Percentiles rank a stretch among this genome's conserved stretches.
phyloP scores from a whole-genome alignment of 768 basidiomycete species.

The Lactifluus volemus region DNA sequence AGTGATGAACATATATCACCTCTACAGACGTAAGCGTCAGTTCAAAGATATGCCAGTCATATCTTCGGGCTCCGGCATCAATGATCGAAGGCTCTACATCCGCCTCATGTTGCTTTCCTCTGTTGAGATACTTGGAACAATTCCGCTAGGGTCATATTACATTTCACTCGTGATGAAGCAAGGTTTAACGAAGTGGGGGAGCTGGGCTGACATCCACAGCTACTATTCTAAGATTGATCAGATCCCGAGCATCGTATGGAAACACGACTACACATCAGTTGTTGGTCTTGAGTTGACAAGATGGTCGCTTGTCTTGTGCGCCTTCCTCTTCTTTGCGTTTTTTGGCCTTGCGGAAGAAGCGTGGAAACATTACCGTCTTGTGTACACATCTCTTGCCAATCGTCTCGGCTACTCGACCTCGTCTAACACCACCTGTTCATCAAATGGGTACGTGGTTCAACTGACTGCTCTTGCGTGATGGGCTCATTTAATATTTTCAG shows the following conservation, averaged over 20 bases:
- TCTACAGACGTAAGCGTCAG: slow-evolving; percentile 22
- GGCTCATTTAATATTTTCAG: not conserved
- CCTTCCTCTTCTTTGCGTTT: slow-evolving; percentile 41
- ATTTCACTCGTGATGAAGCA: too few relatives aligned
- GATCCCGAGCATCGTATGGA: slow-evolving; percentile 34
- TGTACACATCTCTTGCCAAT: slow-evolving; percentile 23
- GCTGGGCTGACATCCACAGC: slow-evolving; percentile 44
- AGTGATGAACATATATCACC: slow-evolving; percentile 24
- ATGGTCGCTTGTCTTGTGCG: slow-evolving; percentile 34
- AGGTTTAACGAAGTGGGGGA: slow-evolving; percentile 32
- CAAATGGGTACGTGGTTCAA: slow-evolving; percentile 1
- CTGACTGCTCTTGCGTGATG: not conserved
- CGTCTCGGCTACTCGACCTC: slow-evolving; percentile 20
- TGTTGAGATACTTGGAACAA: slow-evolving; percentile 26
- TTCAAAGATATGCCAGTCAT: slow-evolving; percentile 23
- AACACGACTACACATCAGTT: slow-evolving; percentile 6
- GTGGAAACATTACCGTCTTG: slow-evolving; percentile 30
- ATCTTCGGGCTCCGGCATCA: slow-evolving; percentile 27
- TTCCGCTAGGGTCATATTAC: slow-evolving; percentile 18
- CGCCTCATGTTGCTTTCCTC: slow-evolving; percentile 31
- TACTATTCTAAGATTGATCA: slow-evolving; percentile 34
- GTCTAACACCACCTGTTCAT: not conserved
- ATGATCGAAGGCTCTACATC: slow-evolving; percentile 36
- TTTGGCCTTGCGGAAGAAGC: slow-evolving; percentile 48
- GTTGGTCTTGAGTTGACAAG: slow-evolving; percentile 29